Conservation (phyloP, 306 rosid genomes). For the Cercis canadensis region DNA sequence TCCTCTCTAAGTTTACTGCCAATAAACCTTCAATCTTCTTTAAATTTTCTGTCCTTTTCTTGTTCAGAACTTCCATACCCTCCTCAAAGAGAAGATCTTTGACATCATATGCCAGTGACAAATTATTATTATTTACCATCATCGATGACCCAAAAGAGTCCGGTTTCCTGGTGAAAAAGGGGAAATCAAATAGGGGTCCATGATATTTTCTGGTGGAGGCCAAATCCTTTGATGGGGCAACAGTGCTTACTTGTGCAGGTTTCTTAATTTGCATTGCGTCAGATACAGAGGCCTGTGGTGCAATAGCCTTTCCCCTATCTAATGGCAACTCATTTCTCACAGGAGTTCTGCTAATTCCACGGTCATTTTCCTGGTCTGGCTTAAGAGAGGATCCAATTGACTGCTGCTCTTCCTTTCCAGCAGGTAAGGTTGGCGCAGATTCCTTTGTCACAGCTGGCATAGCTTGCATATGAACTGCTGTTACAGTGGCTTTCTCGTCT, state of each 20-base stretch:
- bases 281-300: constrained; percentile 63
- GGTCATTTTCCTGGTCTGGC: constrained; percentile 72
- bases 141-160: constrained; percentile 89
- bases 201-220: constrained; percentile 79
- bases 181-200: constrained; percentile 99
- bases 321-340: constrained; percentile 59
- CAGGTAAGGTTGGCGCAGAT: constrained; percentile 51
- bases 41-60: constrained; percentile 76
- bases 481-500: constrained; percentile 61
- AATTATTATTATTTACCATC: constrained; percentile 66
- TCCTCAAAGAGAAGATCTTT: constrained; percentile 93
- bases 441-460: constrained; percentile 59
- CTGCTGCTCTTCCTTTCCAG: constrained; percentile 78
- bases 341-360: constrained; percentile 51
- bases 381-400: constrained; percentile 53
- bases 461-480: constrained; percentile 58
- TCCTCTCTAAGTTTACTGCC: constrained; percentile 89
- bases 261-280: constrained; percentile 67
- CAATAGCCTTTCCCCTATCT: constrained; percentile 87
- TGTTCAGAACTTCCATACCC: constrained; percentile 78
- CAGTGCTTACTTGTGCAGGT: constrained; percentile 59
- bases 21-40: constrained; percentile 89
- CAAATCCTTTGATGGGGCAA: constrained; percentile 69
- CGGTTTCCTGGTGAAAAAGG: constrained; percentile 89
- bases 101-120: constrained; percentile 85